A percentile compares a stretch with the other conserved stretches of the same genome.
phyloP scores from a whole-genome alignment of 192 early-diverging fungal genomes.

The Coemansia sp. region DNA sequence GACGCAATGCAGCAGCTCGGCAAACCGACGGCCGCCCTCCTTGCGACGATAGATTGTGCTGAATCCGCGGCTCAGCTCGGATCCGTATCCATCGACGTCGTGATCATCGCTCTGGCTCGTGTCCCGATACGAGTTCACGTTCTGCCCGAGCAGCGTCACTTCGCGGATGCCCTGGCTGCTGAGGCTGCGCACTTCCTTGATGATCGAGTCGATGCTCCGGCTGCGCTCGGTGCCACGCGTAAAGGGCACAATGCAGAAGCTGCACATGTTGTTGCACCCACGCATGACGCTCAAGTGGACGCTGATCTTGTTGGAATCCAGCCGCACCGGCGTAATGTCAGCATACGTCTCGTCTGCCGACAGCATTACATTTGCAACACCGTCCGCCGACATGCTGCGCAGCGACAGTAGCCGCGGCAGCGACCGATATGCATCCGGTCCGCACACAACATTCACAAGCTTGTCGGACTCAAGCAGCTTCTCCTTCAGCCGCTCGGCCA shows the following conservation, averaged over 20 bases:
- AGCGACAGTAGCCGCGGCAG: constrained; percentile 72
- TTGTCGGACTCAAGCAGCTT: constrained; percentile 67
- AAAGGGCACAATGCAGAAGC: constrained; percentile 77
- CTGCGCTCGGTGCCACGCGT: constrained; percentile 75
- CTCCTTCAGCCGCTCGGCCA: constrained; percentile 76
- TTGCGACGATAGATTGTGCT: constrained; percentile 76
- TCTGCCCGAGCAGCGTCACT: constrained; percentile 75
- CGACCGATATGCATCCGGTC: constrained; percentile 74
- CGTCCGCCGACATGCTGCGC: constrained; percentile 61
- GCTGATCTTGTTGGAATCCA: constrained; percentile 63
- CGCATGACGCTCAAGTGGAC: constrained; percentile 77
- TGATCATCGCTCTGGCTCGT: constrained; percentile 59
- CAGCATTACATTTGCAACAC: constrained; percentile 78
- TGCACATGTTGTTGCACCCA: constrained; percentile 84
- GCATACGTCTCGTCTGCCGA: constrained; percentile 81
- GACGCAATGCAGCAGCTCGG: constrained; percentile 69
- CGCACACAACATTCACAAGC: constrained; percentile 75
- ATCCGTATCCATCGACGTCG: constrained; percentile 46
- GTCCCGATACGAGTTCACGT: constrained; percentile 80
- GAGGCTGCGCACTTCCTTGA: constrained; percentile 63
- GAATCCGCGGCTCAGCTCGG: constrained; percentile 62
- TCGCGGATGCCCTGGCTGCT: constrained; percentile 65
- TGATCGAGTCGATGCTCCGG: constrained; percentile 68
- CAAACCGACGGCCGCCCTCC: constrained; percentile 72
- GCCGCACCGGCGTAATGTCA: constrained; percentile 71